Evolutionary conservation across 2,329 filamentous ascomycete species (phyloP).

Genomic region (Cladorrhinum sp.): DNA sequence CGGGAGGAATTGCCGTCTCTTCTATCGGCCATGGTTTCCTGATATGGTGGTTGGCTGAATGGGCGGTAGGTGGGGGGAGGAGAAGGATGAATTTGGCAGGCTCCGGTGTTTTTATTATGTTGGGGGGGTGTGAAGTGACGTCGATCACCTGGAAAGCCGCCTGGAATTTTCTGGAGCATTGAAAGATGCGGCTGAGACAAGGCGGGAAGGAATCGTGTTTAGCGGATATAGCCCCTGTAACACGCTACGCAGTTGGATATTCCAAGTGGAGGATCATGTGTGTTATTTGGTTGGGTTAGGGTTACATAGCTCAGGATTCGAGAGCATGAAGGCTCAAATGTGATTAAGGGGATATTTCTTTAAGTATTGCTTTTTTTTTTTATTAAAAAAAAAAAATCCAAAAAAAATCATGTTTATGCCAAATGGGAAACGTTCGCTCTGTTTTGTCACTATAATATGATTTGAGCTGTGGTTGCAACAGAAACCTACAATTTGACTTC

Average conservation of each 20-base stretch:
- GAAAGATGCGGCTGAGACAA: constrained; percentile 16
- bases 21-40: constrained; percentile 17
- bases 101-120: background rate
- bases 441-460: too few relatives aligned
- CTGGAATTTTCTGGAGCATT: constrained; percentile 13
- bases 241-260: background rate
- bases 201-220: constrained; percentile 1
- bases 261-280: background rate
- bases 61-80: background rate
- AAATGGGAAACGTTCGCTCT: too few relatives aligned
- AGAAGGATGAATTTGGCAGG: background rate
- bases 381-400: too few relatives aligned
- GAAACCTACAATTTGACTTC: background rate
- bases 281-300: background rate
- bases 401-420: too few relatives aligned
- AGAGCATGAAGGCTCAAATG: too few relatives aligned
- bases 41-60: background rate
- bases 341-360: too few relatives aligned
- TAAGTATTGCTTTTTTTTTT: too few relatives aligned
- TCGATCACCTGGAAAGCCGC: background rate
- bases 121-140: constrained; percentile 11
- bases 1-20: constrained; percentile 18
- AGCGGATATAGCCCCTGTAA: constrained; percentile 4
- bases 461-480: background rate
- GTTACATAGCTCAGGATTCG: background rate